Conservation (phyloP, 768 basidiomycete species). For the Pisolithus orientalis region DNA sequence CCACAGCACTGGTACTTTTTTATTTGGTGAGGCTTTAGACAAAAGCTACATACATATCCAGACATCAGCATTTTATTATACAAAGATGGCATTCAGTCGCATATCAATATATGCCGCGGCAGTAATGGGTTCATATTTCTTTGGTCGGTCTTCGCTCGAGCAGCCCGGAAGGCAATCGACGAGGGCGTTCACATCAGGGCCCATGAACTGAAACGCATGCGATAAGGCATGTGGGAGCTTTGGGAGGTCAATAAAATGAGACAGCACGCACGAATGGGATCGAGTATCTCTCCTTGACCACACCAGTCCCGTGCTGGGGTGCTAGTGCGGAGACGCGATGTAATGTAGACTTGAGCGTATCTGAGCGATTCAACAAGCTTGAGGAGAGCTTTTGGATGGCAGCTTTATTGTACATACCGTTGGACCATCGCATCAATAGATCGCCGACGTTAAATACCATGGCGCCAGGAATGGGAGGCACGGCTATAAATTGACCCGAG, state of each 20-base stretch:
- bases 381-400: not conserved
- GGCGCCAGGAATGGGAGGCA: conserved; percentile 38
- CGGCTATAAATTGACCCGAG: conserved; percentile 39
- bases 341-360: conserved; percentile 32
- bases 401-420: conserved; percentile 7
- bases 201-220: conserved; percentile 22
- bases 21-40: not conserved
- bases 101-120: conserved; percentile 34
- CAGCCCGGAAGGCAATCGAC: conserved; percentile 50
- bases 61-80: not conserved
- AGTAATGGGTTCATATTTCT: conserved; percentile 44
- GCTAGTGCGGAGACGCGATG: conserved; percentile 46
- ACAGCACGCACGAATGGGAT: conserved; percentile 48
- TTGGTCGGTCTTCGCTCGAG: conserved; percentile 38
- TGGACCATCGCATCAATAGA: conserved; percentile 43
- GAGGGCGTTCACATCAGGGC: conserved; percentile 33
- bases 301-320: conserved; percentile 15
- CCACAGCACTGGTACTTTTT: not conserved
- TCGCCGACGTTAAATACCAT: conserved; percentile 49
- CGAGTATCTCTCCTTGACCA: conserved; percentile 50
- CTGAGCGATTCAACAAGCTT: conserved; percentile 3
- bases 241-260: not conserved
- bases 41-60: not conserved
- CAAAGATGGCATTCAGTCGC: conserved; percentile 34
- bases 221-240: conserved; percentile 6